Percentiles rank a stretch among this genome's conserved stretches.
These are phyloP conservation scores for Aspergillus conjunctus DNA, from an alignment of 495 filamentous ascomycete genomes.

Conservation along the genomic window DNA sequence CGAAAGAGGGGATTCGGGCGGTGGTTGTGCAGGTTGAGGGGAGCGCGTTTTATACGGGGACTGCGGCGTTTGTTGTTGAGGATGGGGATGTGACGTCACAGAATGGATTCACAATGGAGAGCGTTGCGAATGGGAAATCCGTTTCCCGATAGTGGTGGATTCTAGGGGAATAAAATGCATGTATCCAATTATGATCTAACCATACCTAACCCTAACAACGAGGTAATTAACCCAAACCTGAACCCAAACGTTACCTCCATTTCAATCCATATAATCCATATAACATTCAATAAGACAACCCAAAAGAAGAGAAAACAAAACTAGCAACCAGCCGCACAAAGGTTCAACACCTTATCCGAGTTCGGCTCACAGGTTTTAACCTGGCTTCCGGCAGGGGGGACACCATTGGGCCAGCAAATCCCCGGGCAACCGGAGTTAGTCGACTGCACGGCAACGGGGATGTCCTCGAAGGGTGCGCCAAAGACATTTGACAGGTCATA, in stretches of 20 bases:
- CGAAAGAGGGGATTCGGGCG: background rate
- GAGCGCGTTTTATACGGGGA: conserved; percentile 23
- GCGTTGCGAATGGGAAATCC: background rate
- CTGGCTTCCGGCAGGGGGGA: conserved; percentile 53
- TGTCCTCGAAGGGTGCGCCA: conserved; percentile 55
- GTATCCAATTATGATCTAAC: no score
- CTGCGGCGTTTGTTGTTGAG: conserved; percentile 20
- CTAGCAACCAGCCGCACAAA: conserved; percentile 36
- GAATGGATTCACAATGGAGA: conserved; percentile 16
- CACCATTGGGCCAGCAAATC: conserved; percentile 54
- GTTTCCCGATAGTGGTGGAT: background rate
- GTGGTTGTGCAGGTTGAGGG: conserved; percentile 24
- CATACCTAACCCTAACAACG: no score
- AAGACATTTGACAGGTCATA: conserved; percentile 61
- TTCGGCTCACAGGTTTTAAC: conserved; percentile 45
- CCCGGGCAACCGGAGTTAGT: conserved; percentile 41
- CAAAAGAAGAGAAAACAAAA: background rate
- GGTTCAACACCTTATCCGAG: conserved; percentile 35
- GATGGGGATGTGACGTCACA: conserved; percentile 17
- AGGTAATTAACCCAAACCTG: no score
- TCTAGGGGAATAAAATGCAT: background rate
- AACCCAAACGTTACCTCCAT: background rate
- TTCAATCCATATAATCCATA: background rate
- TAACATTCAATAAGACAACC: background rate
- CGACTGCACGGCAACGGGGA: conserved; percentile 42